Evolutionary conservation across 1,284 basidiomycete genomes (phyloP), one percentile per base, ranked within the genome.

Genomic region (Cerioporus squamosus): DNA sequence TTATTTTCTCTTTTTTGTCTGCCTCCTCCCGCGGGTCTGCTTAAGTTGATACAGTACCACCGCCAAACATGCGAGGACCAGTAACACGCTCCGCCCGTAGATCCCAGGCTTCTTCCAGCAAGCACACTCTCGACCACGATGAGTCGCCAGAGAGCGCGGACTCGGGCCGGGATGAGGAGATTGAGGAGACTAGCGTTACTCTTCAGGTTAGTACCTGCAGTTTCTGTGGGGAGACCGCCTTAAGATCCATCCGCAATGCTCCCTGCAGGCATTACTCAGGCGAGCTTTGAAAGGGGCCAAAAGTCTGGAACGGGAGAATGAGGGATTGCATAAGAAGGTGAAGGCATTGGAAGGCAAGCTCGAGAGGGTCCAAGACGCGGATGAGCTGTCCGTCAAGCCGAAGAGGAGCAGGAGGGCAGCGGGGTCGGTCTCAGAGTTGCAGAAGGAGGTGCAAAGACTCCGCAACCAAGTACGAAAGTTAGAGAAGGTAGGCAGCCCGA

Each of bases 371-470:
- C 62, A 70, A 26, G 58, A 71, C 14, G 61, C 64, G 6, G 70
- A 68, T 24, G 67, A 68, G 18, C 63, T 59, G 6, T 61, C 62
- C 1, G 44, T 70, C 29, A 73, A 71, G 51, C 72, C 70, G 14
- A 68, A 58, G 51, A 62, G 63, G 40, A 67, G 68, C 6, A 66
- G 59, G 52, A 65, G 57, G 36, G 60, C 40, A 0, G 63, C 60
- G 0, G 61, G 62, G 15, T 67, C 49, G 14, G 60, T 61, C 3
- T 36, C 62, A 1, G 47, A 58, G 45, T 53, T 74, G 9, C 64
- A 69, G 26, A 55, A 60, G 20, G 66, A 70, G 50, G 65, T 75
- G 8, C 59, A 58, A 12, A 60, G 52, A 24, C 61, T 77, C 50
- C 63, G 68, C 48, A 48, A 44, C 14, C 66, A 69, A 42, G 65